phyloP scores from a whole-genome alignment of 768 basidiomycete species.

The Boletus vermiculosoides region DNA sequence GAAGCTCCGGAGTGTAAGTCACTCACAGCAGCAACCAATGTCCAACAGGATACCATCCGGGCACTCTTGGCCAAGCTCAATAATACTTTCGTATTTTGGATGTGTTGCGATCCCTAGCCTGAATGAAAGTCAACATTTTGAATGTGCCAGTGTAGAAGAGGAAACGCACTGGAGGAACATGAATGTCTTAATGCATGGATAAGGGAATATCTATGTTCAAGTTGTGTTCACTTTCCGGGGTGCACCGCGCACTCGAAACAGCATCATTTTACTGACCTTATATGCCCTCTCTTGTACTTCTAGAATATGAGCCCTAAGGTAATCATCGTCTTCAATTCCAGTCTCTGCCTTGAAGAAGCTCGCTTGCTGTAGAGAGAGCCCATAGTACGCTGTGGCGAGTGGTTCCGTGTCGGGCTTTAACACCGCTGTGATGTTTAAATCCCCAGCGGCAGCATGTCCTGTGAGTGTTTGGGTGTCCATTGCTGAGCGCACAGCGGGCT shows the following conservation, averaged over 20 bases:
- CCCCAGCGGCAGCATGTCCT: constrained; percentile 6
- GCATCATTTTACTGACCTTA: constrained; percentile 14
- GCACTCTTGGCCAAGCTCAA: constrained; percentile 38
- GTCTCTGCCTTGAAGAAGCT: constrained; percentile 31
- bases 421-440: not conserved
- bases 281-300: constrained; percentile 31
- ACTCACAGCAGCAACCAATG: constrained; percentile 45
- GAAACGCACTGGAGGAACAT: constrained; percentile 22
- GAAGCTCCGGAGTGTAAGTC: not conserved
- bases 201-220: constrained; percentile 26
- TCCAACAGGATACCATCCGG: constrained; percentile 41
- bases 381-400: not conserved
- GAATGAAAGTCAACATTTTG: not conserved
- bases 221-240: not conserved
- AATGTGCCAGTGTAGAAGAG: not conserved
- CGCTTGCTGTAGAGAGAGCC: constrained; percentile 12
- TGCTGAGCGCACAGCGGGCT: not conserved
- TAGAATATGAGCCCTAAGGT: constrained; percentile 31
- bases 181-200: constrained; percentile 28
- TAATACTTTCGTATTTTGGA: constrained; percentile 26
- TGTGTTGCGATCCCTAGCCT: constrained; percentile 12
- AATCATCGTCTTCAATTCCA: constrained; percentile 27
- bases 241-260: not conserved
- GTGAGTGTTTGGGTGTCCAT: constrained; percentile 6
- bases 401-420: not conserved